Percentiles rank a stretch among this genome's conserved stretches.
These are phyloP conservation scores for Puccinia coronata DNA, from an alignment of 1,284 basidiomycete species.

Conservation along the genomic window DNA sequence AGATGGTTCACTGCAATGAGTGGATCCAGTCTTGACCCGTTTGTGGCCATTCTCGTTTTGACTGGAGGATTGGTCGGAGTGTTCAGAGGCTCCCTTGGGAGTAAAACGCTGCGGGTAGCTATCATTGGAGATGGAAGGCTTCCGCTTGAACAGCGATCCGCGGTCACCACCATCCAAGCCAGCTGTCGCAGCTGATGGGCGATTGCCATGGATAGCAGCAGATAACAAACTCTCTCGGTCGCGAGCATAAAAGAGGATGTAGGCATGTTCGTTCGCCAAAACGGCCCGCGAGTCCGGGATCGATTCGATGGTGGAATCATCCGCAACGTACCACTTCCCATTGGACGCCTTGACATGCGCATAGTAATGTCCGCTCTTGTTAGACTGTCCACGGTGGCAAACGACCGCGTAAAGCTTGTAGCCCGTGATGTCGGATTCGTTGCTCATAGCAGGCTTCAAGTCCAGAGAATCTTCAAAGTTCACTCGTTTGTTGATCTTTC, in stretches of 20 bases:
- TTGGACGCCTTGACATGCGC: conserved; percentile 75
- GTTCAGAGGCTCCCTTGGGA: background rate
- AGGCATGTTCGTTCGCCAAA: conserved; percentile 75
- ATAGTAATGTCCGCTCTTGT: conserved; percentile 94
- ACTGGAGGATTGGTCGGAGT: background rate
- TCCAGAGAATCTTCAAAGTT: conserved; percentile 77
- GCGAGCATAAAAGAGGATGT: conserved; percentile 87
- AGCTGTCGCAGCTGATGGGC: background rate
- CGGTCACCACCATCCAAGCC: background rate
- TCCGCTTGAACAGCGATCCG: background rate
- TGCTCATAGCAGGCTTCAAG: conserved; percentile 79
- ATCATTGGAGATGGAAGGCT: conserved; percentile 2
- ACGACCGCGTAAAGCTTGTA: conserved; percentile 91
- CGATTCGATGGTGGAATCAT: conserved; percentile 75
- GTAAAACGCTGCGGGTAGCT: background rate
- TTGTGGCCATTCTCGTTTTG: background rate
- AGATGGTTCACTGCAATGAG: background rate
- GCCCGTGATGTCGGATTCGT: conserved; percentile 68
- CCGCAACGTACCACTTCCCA: conserved; percentile 85
- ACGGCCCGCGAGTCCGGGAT: conserved; percentile 61
- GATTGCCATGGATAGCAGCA: conserved; percentile 62
- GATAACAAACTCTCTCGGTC: conserved; percentile 72
- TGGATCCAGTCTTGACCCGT: background rate
- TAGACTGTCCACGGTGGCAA: conserved; percentile 86
- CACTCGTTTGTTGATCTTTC: conserved; percentile 77